Evolutionary conservation across 2,329 filamentous ascomycete genomes (phyloP).

Genomic region (Dryadomyces sulphureus): DNA sequence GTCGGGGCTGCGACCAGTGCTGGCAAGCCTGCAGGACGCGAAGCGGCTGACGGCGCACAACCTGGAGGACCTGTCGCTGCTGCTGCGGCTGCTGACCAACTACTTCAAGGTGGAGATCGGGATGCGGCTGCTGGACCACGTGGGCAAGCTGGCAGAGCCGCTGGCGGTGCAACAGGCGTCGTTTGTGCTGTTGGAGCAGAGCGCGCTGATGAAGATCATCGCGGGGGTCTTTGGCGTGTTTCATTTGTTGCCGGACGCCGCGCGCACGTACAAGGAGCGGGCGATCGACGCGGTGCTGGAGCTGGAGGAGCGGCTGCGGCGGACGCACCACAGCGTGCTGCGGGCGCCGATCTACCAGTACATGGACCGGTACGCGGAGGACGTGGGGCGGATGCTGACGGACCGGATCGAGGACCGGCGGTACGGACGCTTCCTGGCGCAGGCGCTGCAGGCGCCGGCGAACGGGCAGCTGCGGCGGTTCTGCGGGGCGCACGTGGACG

Average conservation of each 20-base stretch:
- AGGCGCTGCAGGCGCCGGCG: conserved; percentile 62
- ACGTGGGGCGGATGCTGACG: conserved; percentile 72
- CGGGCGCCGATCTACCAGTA: conserved; percentile 81
- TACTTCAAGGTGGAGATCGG: conserved; percentile 99
- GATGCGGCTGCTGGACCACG: conserved; percentile 78
- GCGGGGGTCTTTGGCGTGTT: conserved; percentile 94
- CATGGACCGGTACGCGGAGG: conserved; percentile 80
- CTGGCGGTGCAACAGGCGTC: conserved; percentile 74
- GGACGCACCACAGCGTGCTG: conserved; percentile 87
- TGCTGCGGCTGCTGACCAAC: conserved; percentile 83
- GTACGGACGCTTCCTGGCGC: conserved; percentile 82
- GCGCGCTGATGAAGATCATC: conserved; percentile 84
- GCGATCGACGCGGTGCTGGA: conserved; percentile 84
- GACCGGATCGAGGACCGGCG: conserved; percentile 67
- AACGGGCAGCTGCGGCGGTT: conserved; percentile 62
- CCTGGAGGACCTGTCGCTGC: conserved; percentile 75
- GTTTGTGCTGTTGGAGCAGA: conserved; percentile 88
- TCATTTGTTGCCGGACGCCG: conserved; percentile 81
- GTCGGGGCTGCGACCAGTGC: conserved; percentile 82
- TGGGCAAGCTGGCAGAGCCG: conserved; percentile 78
- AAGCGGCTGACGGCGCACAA: conserved; percentile 80
- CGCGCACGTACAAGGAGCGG: conserved; percentile 78
- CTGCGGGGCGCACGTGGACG: conserved; percentile 58
- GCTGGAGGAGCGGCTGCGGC: conserved; percentile 67
- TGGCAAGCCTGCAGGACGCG: conserved; percentile 90